A percentile compares a stretch with the other conserved stretches of the same genome.
phyloP scores from a whole-genome alignment of 1,284 basidiomycete species.

The Phaffia rhodozyma region DNA sequence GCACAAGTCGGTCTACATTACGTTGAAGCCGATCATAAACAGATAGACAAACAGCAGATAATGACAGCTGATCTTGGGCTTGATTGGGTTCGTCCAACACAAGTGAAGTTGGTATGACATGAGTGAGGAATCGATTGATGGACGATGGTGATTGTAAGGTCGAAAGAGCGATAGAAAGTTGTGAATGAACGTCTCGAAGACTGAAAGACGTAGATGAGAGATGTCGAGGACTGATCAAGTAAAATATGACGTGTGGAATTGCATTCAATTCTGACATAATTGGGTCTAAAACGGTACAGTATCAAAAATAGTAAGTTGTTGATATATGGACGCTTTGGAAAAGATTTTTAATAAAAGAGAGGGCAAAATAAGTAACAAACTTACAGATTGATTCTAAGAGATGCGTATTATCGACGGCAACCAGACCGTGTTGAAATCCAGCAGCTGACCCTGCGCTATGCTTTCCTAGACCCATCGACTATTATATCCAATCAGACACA shows the following conservation, averaged over 20 bases:
- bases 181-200: constrained; percentile 45
- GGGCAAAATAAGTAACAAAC: constrained; percentile 18
- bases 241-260: constrained; percentile 46
- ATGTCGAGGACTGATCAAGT: constrained; percentile 50
- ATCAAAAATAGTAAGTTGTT: not conserved
- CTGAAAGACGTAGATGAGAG: constrained; percentile 45
- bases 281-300: constrained; percentile 34
- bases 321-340: not conserved
- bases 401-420: constrained; percentile 50
- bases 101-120: constrained; percentile 55
- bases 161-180: constrained; percentile 47
- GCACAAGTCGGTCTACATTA: constrained; percentile 48
- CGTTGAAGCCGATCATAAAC: constrained; percentile 57
- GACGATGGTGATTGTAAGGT: constrained; percentile 32
- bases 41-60: constrained; percentile 44
- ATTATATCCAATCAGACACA: constrained; percentile 1
- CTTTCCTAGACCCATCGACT: constrained; percentile 52
- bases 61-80: constrained; percentile 34
- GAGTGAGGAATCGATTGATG: constrained; percentile 42
- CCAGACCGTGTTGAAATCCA: constrained; percentile 44
- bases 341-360: no score
- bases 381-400: constrained; percentile 53
- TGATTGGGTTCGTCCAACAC: constrained; percentile 40
- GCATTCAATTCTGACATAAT: constrained; percentile 42
- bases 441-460: constrained; percentile 44